Evolutionary conservation across 2,329 filamentous ascomycete species (phyloP), one percentile per base, ranked within the genome.

Genomic region (Paecilomyces formosus): DNA sequence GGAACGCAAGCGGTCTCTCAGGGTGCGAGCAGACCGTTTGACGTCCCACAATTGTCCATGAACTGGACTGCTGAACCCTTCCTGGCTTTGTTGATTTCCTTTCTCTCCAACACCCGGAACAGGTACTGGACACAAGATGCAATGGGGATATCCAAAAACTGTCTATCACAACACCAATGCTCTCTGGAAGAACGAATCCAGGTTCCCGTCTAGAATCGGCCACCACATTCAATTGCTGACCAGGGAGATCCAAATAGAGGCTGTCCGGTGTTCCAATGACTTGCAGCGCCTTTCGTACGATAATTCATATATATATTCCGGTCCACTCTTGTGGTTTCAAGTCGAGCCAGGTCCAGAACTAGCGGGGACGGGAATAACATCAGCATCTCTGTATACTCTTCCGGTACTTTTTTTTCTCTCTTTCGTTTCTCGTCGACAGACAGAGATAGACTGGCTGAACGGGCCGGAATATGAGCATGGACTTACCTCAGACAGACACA

Each of bases 1-100:
- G 76, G 76, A 79, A 79, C 76, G 77, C 77, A 78, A 78, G 72
- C 74, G 74, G 76, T 73, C 76, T 78, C 77, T 78, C 77, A 76
- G 60, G 65, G 61, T 67, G 66, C 69, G 77, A 79, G 77, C 67
- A 74, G 76, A 79, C 76, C 76, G 74, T 77, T 77, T 66, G 64
- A 76, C 76, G 76, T 78, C 76, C 77, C 77, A 79, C 75, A 76
- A 72, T 70, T 71, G 68, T 73, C 74, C 75, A 77, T 78, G 64
- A 69, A 70, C 62, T 45, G 55, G 59, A 60, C 59, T 62, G 62
- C 57, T 55, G 58, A 62, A 69, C 64, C 62, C 45, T 56, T 58
- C 7, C 54, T 51, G 22, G 55, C 54, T 55, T 51, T 30, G 26
- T 26, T 55, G 50, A 45, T 53, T 26, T 52, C 30, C 30, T 13